Percentiles rank a stretch among this genome's conserved stretches.
These are phyloP conservation scores for Candida vaughaniae DNA, from an alignment of 805 yeast species.

Conservation along the genomic window DNA sequence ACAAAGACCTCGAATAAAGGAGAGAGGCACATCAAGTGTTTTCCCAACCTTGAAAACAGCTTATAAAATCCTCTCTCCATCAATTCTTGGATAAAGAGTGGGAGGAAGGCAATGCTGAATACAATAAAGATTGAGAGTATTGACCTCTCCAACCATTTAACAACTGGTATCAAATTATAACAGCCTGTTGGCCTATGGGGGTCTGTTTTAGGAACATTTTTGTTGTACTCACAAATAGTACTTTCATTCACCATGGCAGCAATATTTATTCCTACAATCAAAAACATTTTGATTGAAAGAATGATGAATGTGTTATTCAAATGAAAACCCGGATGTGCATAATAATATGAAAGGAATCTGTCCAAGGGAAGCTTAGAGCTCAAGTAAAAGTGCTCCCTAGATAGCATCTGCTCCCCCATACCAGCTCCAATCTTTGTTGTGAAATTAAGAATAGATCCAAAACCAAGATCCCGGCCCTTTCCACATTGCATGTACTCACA, in stretches of 20 bases:
- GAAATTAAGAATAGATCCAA: slow-evolving; percentile 81
- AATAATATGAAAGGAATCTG: slow-evolving; percentile 78
- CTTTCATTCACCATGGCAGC: slow-evolving; percentile 74
- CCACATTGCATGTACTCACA: slow-evolving; percentile 90
- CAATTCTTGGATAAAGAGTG: slow-evolving; percentile 75
- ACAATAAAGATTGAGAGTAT: slow-evolving; percentile 79
- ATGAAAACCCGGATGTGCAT: slow-evolving; percentile 87
- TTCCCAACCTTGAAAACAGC: slow-evolving; percentile 64
- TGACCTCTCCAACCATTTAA: slow-evolving; percentile 81
- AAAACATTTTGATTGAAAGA: slow-evolving; percentile 69
- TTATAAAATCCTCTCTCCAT: slow-evolving; percentile 81
- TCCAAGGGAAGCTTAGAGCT: slow-evolving; percentile 81
- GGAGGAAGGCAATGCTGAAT: slow-evolving; percentile 76
- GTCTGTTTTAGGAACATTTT: slow-evolving; percentile 66
- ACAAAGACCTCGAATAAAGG: slow-evolving; percentile 84
- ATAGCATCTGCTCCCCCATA: slow-evolving; percentile 88
- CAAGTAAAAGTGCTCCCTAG: slow-evolving; percentile 78
- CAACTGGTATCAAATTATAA: slow-evolving; percentile 68
- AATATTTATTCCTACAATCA: slow-evolving; percentile 67
- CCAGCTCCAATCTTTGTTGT: slow-evolving; percentile 90
- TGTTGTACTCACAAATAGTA: slow-evolving; percentile 65
- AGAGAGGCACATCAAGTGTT: slow-evolving; percentile 68
- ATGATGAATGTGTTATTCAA: slow-evolving; percentile 77
- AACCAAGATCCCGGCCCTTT: slow-evolving; percentile 87
- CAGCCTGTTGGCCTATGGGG: slow-evolving; percentile 66